These are phyloP conservation scores for Epithele typhae DNA, from an alignment of 768 basidiomycete genomes.

Conservation along the genomic window DNA sequence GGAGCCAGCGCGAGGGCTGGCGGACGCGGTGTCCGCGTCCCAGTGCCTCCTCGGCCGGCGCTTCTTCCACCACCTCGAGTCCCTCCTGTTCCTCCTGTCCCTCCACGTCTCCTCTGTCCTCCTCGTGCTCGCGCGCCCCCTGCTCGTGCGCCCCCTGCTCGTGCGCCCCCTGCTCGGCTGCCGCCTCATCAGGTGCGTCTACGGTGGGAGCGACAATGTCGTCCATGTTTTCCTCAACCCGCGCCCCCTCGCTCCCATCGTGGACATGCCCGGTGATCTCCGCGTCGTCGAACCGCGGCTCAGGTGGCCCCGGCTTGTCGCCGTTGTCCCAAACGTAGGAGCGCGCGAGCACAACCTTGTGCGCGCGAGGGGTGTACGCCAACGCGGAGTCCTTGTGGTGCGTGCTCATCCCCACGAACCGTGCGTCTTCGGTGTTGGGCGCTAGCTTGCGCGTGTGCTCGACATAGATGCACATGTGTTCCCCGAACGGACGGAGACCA, in stretches of 20 bases:
- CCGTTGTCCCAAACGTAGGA: no score
- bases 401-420: slow-evolving; percentile 33
- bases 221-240: not conserved
- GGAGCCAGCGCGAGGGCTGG: slow-evolving; percentile 4
- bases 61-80: not conserved
- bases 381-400: slow-evolving; percentile 24
- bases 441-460: no score
- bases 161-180: no score
- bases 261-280: not conserved
- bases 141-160: no score
- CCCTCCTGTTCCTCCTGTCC: not conserved
- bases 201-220: not conserved
- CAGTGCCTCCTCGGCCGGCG: not conserved
- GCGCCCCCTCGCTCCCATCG: slow-evolving; percentile 19
- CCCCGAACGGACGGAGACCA: no score
- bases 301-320: no score
- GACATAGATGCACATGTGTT: no score
- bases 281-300: no score
- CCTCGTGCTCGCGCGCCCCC: no score
- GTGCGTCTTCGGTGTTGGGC: slow-evolving; percentile 7
- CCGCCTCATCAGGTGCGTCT: no score
- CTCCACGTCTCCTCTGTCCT: no score
- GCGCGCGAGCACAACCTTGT: slow-evolving; percentile 21
- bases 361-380: slow-evolving; percentile 31
- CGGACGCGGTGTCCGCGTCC: slow-evolving; percentile 1